A percentile compares a stretch with the other conserved stretches of the same genome.
These are phyloP conservation scores for Pilaira anomala DNA, from an alignment of 192 early-diverging fungal genomes.

Conservation along the genomic window DNA sequence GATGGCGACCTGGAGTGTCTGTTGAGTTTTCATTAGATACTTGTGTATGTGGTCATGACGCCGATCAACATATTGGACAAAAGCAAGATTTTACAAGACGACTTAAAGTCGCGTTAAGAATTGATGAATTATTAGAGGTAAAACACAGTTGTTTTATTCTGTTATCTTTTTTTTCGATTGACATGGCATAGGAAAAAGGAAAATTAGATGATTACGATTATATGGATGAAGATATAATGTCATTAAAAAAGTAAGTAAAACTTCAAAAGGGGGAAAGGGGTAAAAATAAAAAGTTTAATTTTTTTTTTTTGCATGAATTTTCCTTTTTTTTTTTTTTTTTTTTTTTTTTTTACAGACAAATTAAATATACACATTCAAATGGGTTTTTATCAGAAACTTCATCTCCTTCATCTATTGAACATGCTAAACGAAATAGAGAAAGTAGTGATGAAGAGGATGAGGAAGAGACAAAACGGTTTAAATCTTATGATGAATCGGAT, in stretches of 20 bases:
- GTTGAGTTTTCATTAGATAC: conserved; percentile 13
- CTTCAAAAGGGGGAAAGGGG: neutral
- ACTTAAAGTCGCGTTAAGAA: conserved; percentile 46
- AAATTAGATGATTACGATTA: conserved; percentile 15
- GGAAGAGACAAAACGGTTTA: conserved; percentile 3
- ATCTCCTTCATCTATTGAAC: neutral
- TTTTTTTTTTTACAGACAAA: neutral
- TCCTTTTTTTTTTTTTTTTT: too few species aligned
- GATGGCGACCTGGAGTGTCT: conserved; percentile 39
- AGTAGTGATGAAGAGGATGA: neutral
- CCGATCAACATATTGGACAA: conserved; percentile 43
- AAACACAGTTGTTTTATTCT: neutral
- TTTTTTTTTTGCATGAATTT: neutral
- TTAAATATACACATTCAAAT: neutral
- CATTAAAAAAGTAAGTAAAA: conserved; percentile 10
- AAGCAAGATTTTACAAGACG: conserved; percentile 45
- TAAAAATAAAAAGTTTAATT: neutral
- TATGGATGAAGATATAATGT: conserved; percentile 13
- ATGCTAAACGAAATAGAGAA: neutral
- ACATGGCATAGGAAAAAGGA: conserved; percentile 13
- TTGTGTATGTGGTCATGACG: conserved; percentile 48
- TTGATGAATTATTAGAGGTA: conserved; percentile 49
- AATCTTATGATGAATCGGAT: conserved; percentile 26
- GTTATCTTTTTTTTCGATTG: neutral
- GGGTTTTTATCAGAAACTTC: neutral